Evolutionary conservation across 306 rosid genomes (phyloP), one percentile per base, ranked within the genome.

Genomic region (Glycine latifolia): DNA sequence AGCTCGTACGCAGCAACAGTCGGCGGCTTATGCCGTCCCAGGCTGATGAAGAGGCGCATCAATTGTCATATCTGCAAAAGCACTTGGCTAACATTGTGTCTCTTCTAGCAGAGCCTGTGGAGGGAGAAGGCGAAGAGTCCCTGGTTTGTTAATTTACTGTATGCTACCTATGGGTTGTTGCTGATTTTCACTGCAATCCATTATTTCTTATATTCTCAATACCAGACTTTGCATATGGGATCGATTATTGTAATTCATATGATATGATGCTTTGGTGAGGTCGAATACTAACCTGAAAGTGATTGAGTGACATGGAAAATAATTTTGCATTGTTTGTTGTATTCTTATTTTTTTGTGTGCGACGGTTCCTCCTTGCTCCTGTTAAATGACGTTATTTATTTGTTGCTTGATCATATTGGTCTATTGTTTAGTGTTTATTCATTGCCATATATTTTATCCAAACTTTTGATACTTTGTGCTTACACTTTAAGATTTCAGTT

Each of bases 1-100:
- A 94, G 98, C 97, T 94, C 80, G 94, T 91, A 85, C 97, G 98
- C 65, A 91, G 98, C 97, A 92, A 94, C 66, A 94, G 91, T 86
- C 88, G 98, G 62, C 89, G 97, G 67, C 86, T 83, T 82, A 81
- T 85, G 91, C 97, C 97, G 54, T 94, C 97, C 3, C 98, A 90
- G 85, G 83, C 90, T 81, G 97, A 94, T 82, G 97, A 94, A 87
- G 98, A 94, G 89, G 94, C 95, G 16, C 97, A 94, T 85, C 97
- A 92, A 78, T 86, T 94, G 56, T 94, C 95, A 5, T 94, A 94
- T 88, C 86, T 94, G 66, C 94, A 90, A 85, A 94, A 94, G 85
- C 98, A 94, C 82, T 52, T 94, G 87, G 91, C 83, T 62, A 94
- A 90, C 86, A 86, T 94, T 79, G 76, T 94, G 73, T 90, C 97